Conservation (phyloP, 345 rosid genomes). For the Euclidium syriacum region DNA sequence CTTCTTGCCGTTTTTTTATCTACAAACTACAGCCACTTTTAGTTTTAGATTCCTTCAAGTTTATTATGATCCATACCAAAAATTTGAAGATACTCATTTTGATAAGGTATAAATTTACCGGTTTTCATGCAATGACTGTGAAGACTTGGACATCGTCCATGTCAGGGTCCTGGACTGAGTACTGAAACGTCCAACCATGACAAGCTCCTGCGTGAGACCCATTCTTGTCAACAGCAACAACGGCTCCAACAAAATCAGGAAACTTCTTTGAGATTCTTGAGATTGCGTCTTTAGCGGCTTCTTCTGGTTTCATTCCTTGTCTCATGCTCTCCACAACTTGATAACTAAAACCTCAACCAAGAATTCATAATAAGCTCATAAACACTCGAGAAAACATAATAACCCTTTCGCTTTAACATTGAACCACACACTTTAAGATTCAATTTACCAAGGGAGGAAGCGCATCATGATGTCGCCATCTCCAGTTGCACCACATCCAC, state of each 20-base stretch:
- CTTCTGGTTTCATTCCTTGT: slow-evolving; percentile 73
- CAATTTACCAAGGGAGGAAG: slow-evolving; percentile 81
- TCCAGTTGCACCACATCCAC: slow-evolving; percentile 98
- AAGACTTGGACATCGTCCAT: slow-evolving; percentile 70
- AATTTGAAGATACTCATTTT: neutral
- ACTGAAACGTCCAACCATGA: slow-evolving; percentile 92
- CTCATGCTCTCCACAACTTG: slow-evolving; percentile 97
- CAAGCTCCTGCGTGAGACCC: slow-evolving; percentile 84
- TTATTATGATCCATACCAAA: neutral
- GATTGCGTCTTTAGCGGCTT: slow-evolving; percentile 81
- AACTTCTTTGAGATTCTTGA: slow-evolving; percentile 63
- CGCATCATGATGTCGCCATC: slow-evolving; percentile 99
- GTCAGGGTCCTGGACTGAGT: slow-evolving; percentile 55
- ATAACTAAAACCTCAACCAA: slow-evolving; percentile 46
- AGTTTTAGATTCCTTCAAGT: neutral
- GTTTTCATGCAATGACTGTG: slow-evolving; percentile 44
- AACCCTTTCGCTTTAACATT: neutral
- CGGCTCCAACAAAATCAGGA: slow-evolving; percentile 83
- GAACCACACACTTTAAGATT: neutral
- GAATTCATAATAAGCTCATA: neutral
- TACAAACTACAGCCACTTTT: slow-evolving; percentile 5
- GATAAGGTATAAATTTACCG: neutral
- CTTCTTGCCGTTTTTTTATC: slow-evolving; percentile 9
- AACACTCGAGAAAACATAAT: neutral
- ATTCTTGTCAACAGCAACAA: slow-evolving; percentile 67